These are phyloP conservation scores for Gyrodon lividus DNA, from an alignment of 768 basidiomycete species.

Conservation along the genomic window DNA sequence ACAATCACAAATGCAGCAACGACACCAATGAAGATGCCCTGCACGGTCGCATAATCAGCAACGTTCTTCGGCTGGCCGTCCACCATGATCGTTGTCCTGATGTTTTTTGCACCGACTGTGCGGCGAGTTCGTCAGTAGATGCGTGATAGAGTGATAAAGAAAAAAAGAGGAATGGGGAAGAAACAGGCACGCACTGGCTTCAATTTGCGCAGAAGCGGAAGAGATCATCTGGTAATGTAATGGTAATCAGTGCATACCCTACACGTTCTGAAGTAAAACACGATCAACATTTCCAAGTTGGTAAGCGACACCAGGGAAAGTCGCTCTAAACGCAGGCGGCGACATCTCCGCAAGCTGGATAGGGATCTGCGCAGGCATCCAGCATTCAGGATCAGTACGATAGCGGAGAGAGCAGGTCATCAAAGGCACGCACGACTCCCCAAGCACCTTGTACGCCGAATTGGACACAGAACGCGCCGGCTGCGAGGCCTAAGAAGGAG, in stretches of 20 bases:
- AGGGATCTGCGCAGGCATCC: slow-evolving; percentile 44
- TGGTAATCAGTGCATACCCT: not conserved
- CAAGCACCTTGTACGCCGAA: slow-evolving; percentile 90
- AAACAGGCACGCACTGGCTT: slow-evolving; percentile 51
- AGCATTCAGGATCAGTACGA: not conserved
- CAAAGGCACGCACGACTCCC: slow-evolving; percentile 67
- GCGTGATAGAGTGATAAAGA: not conserved
- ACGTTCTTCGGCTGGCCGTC: slow-evolving; percentile 43
- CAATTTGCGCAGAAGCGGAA: slow-evolving; percentile 76
- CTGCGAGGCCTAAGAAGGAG: slow-evolving; percentile 65
- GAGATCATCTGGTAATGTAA: slow-evolving; percentile 51
- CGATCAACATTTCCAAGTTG: slow-evolving; percentile 66
- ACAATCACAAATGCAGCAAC: slow-evolving; percentile 77
- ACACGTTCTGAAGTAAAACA: not conserved
- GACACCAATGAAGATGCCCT: slow-evolving; percentile 84
- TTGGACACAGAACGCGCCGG: slow-evolving; percentile 86
- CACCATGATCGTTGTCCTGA: slow-evolving; percentile 46
- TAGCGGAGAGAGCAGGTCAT: not conserved
- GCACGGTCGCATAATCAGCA: slow-evolving; percentile 72
- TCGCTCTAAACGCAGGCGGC: slow-evolving; percentile 85
- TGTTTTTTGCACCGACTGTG: slow-evolving; percentile 58
- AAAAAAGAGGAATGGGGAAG: not conserved
- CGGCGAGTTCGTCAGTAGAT: not conserved
- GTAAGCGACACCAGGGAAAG: slow-evolving; percentile 84
- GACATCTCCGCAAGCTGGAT: slow-evolving; percentile 84